Evolutionary conservation across 768 basidiomycete species (phyloP), one percentile per base, ranked within the genome.

Genomic region (Pisolithus albus): DNA sequence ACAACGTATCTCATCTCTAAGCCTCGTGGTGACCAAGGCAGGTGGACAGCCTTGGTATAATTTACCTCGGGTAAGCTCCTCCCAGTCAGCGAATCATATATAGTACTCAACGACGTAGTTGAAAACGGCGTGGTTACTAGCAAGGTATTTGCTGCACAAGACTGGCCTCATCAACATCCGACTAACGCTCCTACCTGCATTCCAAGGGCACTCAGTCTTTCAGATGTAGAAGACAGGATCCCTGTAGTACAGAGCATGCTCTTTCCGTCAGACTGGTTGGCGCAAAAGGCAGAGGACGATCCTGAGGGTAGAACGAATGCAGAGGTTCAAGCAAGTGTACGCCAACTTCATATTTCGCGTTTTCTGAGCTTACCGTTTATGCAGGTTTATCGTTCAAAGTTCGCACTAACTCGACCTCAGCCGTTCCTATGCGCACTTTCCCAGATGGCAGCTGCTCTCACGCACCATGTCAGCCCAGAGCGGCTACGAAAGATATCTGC

Each of bases 391-490:
- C 63, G 70, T 38, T 61, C 16, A 80, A 83, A 18, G 67, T 80
- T 34, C 16, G 57, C 64, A 5, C 67, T 77, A 7, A 82, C 84
- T 1, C 76, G 74, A 32, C 79, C 78, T 3, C 90, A 89, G 56
- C 71, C 68, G 3, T 63, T 83, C 47, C 53, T 78, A 16, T 89
- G 89, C 0, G 68, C 78, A 24, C 51, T 92, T 15, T 88, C 84
- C 10, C 91, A 92, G 64, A 82, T 86, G 79, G 72, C 70, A 13
- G 86, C 89, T 1, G 82, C 60, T 0, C 55, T 86, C 1, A 84
- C 82, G 0, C 88, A 91, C 61, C 60, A 75, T 48, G 81, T 88
- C 56, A 60, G 69, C 5, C 65, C 75, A 0, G 71, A 72, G 0
- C 73, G 77, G 5, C 72, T 86, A 18, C 65, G 67, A 11, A 61